Evolutionary conservation across 805 yeast species (phyloP).

Genomic region (Wickerhamiella cacticola): DNA sequence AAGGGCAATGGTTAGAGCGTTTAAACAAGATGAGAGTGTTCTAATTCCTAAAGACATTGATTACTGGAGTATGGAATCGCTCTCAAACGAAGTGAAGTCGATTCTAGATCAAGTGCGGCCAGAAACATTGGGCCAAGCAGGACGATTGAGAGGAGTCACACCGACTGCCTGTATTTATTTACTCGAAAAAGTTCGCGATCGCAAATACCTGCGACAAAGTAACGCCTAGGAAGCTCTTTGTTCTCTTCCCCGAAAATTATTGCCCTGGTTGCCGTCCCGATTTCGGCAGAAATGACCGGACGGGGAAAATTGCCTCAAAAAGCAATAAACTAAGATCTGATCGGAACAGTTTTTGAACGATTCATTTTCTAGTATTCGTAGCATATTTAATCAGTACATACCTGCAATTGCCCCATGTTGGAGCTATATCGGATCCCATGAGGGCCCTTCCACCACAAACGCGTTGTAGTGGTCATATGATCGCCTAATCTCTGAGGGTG

Average conservation of each 20-base stretch:
- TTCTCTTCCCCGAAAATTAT: too few species aligned
- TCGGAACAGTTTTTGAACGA: too few species aligned
- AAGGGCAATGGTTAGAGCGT: conserved; percentile 56
- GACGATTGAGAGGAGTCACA: conserved; percentile 88
- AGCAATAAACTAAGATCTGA: too few species aligned
- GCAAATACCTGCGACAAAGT: neutral
- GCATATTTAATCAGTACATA: too few species aligned
- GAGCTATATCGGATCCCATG: too few species aligned
- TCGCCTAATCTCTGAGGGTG: conserved; percentile 8
- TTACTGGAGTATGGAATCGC: conserved; percentile 45
- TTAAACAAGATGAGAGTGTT: conserved; percentile 70
- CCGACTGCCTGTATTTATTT: conserved; percentile 84
- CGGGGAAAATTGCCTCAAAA: too few species aligned
- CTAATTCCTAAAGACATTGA: conserved; percentile 56
- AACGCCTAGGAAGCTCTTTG: too few species aligned
- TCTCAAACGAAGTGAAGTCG: conserved; percentile 66
- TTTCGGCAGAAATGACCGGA: too few species aligned
- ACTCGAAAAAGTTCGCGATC: conserved; percentile 31
- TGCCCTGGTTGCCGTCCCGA: too few species aligned
- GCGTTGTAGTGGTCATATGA: neutral
- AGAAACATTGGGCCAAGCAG: conserved; percentile 85
- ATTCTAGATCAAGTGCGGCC: conserved; percentile 69
- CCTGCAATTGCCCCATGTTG: too few species aligned
- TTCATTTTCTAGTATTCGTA: too few species aligned
- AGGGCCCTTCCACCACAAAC: too few species aligned